phyloP scores from a whole-genome alignment of 2,329 filamentous ascomycete genomes.

The Diaporthe destruens region DNA sequence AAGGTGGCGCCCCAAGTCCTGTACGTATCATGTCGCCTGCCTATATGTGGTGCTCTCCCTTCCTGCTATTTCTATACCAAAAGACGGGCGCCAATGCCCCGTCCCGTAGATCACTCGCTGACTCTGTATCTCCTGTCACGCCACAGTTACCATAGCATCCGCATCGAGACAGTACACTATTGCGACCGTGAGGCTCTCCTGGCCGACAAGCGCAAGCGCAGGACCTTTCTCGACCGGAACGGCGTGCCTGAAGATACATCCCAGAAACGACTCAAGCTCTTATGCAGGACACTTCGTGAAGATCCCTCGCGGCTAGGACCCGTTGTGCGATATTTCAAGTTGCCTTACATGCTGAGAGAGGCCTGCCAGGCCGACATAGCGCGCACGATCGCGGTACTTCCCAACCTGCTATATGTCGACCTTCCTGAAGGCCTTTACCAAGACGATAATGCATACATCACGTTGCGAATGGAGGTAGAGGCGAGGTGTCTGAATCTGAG shows the following conservation, averaged over 20 bases:
- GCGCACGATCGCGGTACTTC: slow-evolving; percentile 84
- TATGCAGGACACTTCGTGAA: slow-evolving; percentile 86
- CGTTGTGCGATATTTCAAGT: slow-evolving; percentile 83
- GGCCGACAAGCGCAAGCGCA: slow-evolving; percentile 81
- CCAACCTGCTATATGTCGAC: slow-evolving; percentile 89
- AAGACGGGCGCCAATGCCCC: slow-evolving; percentile 9
- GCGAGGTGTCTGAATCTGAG: slow-evolving; percentile 84
- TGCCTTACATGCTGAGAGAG: slow-evolving; percentile 95
- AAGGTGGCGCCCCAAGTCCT: slow-evolving; percentile 62
- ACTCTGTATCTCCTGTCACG: slow-evolving; percentile 5
- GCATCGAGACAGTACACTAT: slow-evolving; percentile 95
- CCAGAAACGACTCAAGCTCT: slow-evolving; percentile 78
- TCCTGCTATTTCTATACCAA: not conserved
- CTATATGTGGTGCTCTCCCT: not conserved
- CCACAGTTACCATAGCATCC: slow-evolving; percentile 84
- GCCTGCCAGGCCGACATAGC: slow-evolving; percentile 87
- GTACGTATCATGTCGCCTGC: slow-evolving; percentile 64
- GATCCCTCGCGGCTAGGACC: slow-evolving; percentile 76
- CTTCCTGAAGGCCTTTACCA: slow-evolving; percentile 88
- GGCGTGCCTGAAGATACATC: slow-evolving; percentile 85
- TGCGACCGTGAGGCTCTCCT: slow-evolving; percentile 88
- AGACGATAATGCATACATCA: slow-evolving; percentile 80
- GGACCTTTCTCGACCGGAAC: slow-evolving; percentile 80
- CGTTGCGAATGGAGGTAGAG: slow-evolving; percentile 86
- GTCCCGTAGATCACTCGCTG: not conserved